These are phyloP conservation scores for Laguncularia racemosa DNA, from an alignment of 345 rosid genomes.

Conservation along the genomic window DNA sequence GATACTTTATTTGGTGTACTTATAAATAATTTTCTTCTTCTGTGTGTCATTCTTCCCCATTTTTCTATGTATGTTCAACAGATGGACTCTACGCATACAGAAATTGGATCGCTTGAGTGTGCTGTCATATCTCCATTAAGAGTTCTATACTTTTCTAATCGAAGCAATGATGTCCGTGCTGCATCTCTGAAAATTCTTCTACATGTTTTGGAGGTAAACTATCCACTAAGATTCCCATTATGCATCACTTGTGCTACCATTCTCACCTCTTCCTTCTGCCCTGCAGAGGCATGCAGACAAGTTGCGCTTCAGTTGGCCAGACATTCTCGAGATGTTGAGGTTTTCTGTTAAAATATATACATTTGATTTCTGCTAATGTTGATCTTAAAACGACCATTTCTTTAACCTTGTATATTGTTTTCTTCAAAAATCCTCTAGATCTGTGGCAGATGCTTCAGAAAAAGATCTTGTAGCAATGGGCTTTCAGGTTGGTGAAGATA, in stretches of 20 bases:
- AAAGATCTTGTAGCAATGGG: constrained; percentile 89
- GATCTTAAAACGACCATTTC: background rate
- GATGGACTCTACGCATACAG: constrained; percentile 37
- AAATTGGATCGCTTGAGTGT: constrained; percentile 69
- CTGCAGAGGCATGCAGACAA: constrained; percentile 87
- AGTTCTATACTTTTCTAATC: constrained; percentile 75
- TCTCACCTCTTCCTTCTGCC: no score
- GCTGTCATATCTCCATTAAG: constrained; percentile 77
- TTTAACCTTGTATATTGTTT: constrained; percentile 5
- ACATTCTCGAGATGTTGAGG: constrained; percentile 92
- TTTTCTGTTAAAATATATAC: constrained; percentile 15
- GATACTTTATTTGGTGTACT: background rate
- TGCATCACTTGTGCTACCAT: constrained; percentile 1
- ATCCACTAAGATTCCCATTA: background rate
- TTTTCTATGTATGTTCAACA: constrained; percentile 20
- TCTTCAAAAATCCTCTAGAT: constrained; percentile 36
- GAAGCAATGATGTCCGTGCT: constrained; percentile 70
- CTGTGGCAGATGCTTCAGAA: constrained; percentile 91
- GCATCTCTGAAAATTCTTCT: constrained; percentile 93
- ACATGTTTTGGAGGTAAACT: constrained; percentile 84
- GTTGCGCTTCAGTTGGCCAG: constrained; percentile 76
- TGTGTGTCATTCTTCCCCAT: constrained; percentile 10
- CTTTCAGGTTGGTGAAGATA: constrained; percentile 62
- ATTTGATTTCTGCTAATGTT: background rate
- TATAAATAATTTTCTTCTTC: no score